These are phyloP conservation scores for Suillus spraguei DNA, from an alignment of 768 basidiomycete species.

Conservation along the genomic window DNA sequence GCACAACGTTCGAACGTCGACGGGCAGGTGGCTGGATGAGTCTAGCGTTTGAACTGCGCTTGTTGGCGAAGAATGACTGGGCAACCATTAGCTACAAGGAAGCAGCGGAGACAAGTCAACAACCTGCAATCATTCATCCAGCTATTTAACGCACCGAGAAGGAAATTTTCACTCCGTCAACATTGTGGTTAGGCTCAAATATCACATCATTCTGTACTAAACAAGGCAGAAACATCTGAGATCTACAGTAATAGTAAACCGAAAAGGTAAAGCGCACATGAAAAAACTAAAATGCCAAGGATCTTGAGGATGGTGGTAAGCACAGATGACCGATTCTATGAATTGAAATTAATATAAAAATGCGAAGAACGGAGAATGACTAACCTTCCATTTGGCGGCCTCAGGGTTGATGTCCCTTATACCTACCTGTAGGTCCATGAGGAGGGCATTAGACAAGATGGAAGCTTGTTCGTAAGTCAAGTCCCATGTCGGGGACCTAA, in stretches of 20 bases:
- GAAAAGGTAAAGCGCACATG: neutral
- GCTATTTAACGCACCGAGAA: neutral
- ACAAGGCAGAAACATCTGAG: neutral
- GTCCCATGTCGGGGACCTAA: neutral
- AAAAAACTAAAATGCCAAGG: neutral
- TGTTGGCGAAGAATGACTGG: neutral
- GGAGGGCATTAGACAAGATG: slow-evolving; percentile 7
- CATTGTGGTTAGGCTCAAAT: neutral
- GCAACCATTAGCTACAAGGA: neutral
- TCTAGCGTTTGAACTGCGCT: neutral
- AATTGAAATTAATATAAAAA: neutral
- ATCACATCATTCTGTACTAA: slow-evolving; percentile 2
- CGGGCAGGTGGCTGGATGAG: neutral
- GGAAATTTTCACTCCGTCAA: neutral
- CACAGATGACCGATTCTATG: neutral
- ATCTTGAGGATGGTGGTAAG: neutral
- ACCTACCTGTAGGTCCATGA: slow-evolving; percentile 7
- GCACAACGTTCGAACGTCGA: neutral
- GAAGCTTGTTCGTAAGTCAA: slow-evolving; percentile 10
- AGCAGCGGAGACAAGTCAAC: neutral
- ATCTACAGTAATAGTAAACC: slow-evolving; percentile 1
- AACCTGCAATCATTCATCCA: neutral
- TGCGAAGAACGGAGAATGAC: neutral
- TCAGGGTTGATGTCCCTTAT: slow-evolving; percentile 1
- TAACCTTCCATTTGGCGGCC: neutral